phyloP scores from a whole-genome alignment of 2,329 filamentous ascomycete species.

The Fusarium sp. region DNA sequence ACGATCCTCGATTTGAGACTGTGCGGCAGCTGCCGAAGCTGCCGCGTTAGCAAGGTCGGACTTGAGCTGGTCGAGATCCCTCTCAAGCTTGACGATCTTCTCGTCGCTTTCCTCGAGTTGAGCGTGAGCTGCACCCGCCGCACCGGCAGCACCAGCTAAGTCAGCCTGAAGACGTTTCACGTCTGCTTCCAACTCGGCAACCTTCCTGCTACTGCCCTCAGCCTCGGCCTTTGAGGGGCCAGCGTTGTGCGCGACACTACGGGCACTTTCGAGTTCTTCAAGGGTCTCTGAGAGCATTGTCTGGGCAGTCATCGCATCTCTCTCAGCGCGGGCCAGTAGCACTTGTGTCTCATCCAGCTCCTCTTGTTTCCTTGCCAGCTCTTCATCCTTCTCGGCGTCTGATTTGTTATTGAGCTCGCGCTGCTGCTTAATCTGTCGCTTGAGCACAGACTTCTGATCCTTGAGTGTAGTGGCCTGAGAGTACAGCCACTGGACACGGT shows the following conservation, averaged over 20 bases:
- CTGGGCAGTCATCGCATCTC: conserved; percentile 54
- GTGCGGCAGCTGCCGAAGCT: conserved; percentile 14
- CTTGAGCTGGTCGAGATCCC: conserved; percentile 31
- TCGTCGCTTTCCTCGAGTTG: conserved; percentile 51
- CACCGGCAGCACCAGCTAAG: conserved; percentile 33
- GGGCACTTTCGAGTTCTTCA: conserved; percentile 57
- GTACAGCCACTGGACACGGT: conserved; percentile 83
- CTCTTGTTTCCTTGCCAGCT: conserved; percentile 67
- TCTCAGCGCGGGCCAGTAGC: conserved; percentile 51
- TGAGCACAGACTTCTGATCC: conserved; percentile 89
- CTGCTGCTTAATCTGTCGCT: conserved; percentile 94
- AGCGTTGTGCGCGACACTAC: conserved; percentile 35
- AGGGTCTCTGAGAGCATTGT: conserved; percentile 61
- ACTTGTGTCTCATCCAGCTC: conserved; percentile 61
- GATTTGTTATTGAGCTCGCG: conserved; percentile 91
- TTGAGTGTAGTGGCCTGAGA: conserved; percentile 79
- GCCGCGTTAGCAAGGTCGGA: conserved; percentile 32
- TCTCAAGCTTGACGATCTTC: conserved; percentile 54
- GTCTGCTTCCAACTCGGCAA: conserved; percentile 52
- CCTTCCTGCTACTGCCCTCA: conserved; percentile 51
- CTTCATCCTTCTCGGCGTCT: conserved; percentile 74
- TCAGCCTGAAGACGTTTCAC: conserved; percentile 48
- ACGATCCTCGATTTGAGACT: conserved; percentile 36
- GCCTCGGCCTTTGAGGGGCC: conserved; percentile 35
- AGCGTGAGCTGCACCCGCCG: conserved; percentile 40